These are phyloP conservation scores for Crataegus laevigata DNA, from an alignment of 306 rosid genomes.

Conservation along the genomic window DNA sequence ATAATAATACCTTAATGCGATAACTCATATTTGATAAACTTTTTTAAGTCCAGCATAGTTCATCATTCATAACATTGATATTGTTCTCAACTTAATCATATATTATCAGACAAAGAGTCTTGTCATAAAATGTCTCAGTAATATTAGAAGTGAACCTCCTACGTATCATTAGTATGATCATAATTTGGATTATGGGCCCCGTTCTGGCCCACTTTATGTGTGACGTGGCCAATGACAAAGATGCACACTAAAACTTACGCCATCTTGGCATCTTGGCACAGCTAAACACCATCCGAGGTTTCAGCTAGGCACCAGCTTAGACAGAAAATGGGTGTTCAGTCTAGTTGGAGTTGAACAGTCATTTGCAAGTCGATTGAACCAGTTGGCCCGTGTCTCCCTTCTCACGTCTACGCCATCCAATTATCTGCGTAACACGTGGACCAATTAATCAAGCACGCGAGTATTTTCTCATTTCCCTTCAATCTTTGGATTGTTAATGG, in stretches of 20 bases:
- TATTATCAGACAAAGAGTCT: fast-evolving
- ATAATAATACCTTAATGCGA: too few relatives aligned
- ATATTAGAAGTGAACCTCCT: too few relatives aligned
- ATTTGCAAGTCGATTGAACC: not conserved
- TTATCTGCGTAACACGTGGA: not conserved
- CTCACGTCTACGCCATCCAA: not conserved
- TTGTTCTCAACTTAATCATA: too few relatives aligned
- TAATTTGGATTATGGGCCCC: too few relatives aligned
- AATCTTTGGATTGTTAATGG: not conserved
- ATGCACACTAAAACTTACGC: too few relatives aligned
- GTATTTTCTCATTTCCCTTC: not conserved
- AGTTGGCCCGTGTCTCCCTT: not conserved
- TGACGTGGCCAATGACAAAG: too few relatives aligned
- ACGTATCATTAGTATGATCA: too few relatives aligned
- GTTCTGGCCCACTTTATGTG: too few relatives aligned
- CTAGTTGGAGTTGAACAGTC: slow-evolving; percentile 4
- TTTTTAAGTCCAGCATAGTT: too few relatives aligned
- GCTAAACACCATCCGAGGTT: not conserved
- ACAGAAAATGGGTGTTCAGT: not conserved
- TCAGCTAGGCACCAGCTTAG: not conserved
- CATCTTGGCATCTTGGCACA: not conserved
- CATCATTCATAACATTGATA: too few relatives aligned
- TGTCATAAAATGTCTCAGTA: too few relatives aligned
- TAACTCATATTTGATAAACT: too few relatives aligned
- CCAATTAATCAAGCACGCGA: not conserved